Conservation (phyloP, 2,329 filamentous ascomycete genomes). For the Venturia nashicola region DNA sequence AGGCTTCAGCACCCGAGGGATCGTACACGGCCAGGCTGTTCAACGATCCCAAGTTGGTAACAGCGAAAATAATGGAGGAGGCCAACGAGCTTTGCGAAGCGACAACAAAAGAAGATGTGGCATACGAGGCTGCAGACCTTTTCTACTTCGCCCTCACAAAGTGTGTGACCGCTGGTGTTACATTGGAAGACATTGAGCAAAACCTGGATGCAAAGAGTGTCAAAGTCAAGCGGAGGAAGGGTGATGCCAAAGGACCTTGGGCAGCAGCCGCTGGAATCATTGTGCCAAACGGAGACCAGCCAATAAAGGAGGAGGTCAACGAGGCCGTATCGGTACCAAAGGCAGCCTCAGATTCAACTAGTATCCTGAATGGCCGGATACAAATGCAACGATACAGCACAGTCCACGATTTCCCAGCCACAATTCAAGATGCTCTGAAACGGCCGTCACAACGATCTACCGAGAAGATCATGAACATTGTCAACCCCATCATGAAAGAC, state of each 20-base stretch:
- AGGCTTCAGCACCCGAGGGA: conserved; percentile 68
- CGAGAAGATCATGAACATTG: conserved; percentile 85
- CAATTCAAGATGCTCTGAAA: conserved; percentile 64
- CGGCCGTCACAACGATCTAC: conserved; percentile 88
- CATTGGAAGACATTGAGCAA: conserved; percentile 75
- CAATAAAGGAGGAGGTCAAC: conserved; percentile 29
- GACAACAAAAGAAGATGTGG: conserved; percentile 66
- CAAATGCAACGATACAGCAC: conserved; percentile 72
- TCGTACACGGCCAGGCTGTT: conserved; percentile 93
- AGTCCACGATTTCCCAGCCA: conserved; percentile 46
- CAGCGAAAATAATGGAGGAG: conserved; percentile 98
- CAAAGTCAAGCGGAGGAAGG: conserved; percentile 86
- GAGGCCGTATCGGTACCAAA: conserved; percentile 43
- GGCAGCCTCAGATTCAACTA: conserved; percentile 33
- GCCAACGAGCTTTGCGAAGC: conserved; percentile 90
- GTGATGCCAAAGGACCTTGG: conserved; percentile 91
- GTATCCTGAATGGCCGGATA: conserved; percentile 47
- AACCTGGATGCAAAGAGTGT: conserved; percentile 90
- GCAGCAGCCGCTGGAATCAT: conserved; percentile 51
- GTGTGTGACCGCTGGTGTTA: conserved; percentile 74
- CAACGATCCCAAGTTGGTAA: conserved; percentile 75
- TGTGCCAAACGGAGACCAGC: conserved; percentile 15
- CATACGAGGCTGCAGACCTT: conserved; percentile 88
- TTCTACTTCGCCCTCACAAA: conserved; percentile 93
- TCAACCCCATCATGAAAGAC: conserved; percentile 81